Conservation (phyloP, 331 rosid species). For the Erythrophleum ivorense region DNA sequence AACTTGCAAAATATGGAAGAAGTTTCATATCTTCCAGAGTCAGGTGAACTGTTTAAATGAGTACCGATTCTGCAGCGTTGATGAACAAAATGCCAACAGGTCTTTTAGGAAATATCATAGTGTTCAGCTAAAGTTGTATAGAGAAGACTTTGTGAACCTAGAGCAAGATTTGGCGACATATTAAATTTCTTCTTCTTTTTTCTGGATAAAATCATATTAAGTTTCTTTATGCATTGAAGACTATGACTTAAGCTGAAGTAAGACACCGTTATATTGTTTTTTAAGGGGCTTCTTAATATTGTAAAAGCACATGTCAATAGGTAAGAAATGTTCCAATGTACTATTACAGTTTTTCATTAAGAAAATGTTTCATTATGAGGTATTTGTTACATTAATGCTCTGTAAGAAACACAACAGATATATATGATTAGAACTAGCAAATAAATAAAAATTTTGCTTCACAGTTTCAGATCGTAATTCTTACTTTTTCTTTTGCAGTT, state of each 20-base stretch:
- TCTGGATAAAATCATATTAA: background rate
- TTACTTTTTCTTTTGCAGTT: slow-evolving; percentile 50
- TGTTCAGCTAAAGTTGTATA: background rate
- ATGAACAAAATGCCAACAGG: background rate
- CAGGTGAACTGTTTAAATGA: slow-evolving; percentile 10
- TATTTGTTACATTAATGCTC: slow-evolving; percentile 22
- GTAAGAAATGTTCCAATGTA: slow-evolving; percentile 5
- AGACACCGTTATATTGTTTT: background rate
- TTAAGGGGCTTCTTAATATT: background rate
- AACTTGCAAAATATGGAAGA: slow-evolving; percentile 13
- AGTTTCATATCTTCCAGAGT: background rate
- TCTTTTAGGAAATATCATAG: background rate
- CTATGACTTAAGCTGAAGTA: background rate
- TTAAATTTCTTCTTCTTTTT: too few species aligned
- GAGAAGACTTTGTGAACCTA: background rate
- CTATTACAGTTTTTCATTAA: background rate
- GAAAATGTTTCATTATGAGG: background rate
- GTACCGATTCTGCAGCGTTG: background rate
- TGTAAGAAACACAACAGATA: slow-evolving; percentile 21
- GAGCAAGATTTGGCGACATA: slow-evolving; percentile 9
- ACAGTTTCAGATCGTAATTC: slow-evolving; percentile 35
- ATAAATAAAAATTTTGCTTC: slow-evolving; percentile 1
- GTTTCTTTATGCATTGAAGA: background rate
- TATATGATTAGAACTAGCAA: background rate
- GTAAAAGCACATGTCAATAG: background rate